These are phyloP conservation scores for Lipomyces spencermartinsiae DNA, from an alignment of 805 yeast genomes.

Conservation along the genomic window DNA sequence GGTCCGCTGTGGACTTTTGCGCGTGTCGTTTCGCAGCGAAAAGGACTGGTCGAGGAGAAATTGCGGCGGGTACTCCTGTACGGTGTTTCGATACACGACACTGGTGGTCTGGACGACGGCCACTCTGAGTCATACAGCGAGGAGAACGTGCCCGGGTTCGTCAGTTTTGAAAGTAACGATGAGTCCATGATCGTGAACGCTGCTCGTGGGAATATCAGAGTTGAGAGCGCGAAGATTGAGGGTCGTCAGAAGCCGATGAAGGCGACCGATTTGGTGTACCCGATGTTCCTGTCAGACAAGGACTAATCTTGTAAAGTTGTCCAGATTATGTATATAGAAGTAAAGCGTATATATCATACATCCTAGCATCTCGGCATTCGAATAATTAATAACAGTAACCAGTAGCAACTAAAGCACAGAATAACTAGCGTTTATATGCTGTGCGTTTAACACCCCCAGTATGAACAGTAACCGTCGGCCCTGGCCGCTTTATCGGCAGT, in stretches of 20 bases:
- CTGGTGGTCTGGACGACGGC: background rate
- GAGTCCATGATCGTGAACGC: background rate
- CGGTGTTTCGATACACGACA: background rate
- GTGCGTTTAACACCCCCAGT: background rate
- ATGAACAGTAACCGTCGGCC: background rate
- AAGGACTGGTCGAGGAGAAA: background rate
- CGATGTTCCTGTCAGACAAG: background rate
- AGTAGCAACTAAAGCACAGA: background rate
- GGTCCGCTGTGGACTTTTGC: slow-evolving; percentile 31
- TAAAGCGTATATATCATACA: background rate
- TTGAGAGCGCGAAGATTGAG: background rate
- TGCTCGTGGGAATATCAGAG: background rate
- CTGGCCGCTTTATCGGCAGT: background rate
- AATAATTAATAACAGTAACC: background rate
- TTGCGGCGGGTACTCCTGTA: background rate
- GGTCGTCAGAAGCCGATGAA: background rate
- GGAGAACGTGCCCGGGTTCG: background rate
- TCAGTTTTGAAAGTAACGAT: background rate
- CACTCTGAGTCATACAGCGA: background rate
- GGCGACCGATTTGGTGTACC: background rate
- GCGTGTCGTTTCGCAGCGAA: background rate
- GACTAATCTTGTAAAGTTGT: background rate
- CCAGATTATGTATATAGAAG: background rate
- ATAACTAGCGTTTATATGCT: slow-evolving; percentile 6
- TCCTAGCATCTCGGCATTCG: background rate